Evolutionary conservation across 2,329 filamentous ascomycete species (phyloP).

Genomic region (Decorospora gaudefroyi): DNA sequence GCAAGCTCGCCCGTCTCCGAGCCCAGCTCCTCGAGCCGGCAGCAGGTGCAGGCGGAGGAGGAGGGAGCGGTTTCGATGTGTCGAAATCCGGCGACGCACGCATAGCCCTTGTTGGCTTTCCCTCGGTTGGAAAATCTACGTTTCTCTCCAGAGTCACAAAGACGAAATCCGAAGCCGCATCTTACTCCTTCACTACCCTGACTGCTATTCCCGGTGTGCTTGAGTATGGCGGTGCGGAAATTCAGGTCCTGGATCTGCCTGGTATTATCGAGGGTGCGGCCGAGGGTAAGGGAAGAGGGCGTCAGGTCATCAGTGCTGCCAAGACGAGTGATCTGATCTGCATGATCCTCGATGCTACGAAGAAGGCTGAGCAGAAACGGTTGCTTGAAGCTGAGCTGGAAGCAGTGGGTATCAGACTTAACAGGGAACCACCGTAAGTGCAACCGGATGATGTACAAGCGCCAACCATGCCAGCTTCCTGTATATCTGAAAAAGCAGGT

Average conservation of each 20-base stretch:
- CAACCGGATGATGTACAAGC: no score
- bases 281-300: conserved; percentile 91
- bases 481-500: background rate
- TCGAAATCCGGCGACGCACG: conserved; percentile 95
- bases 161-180: conserved; percentile 92
- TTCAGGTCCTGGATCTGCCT: conserved; percentile 94
- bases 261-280: conserved; percentile 97
- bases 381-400: conserved; percentile 91
- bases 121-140: conserved; percentile 97
- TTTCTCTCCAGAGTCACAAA: conserved; percentile 99
- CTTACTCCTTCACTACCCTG: conserved; percentile 95
- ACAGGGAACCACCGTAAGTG: conserved; percentile 79
- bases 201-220: conserved; percentile 97
- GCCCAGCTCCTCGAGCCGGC: conserved; percentile 92
- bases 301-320: conserved; percentile 95
- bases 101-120: conserved; percentile 97
- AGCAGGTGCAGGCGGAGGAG: conserved; percentile 75
- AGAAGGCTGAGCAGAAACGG: conserved; percentile 89
- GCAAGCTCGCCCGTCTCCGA: conserved; percentile 92
- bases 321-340: conserved; percentile 98
- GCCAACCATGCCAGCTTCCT: no score
- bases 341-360: conserved; percentile 97
- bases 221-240: conserved; percentile 96
- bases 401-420: conserved; percentile 90
- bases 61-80: conserved; percentile 82